Evolutionary conservation across 805 yeast genomes (phyloP), one percentile per base, ranked within the genome.

Genomic region (Kodamaea laetipori): DNA sequence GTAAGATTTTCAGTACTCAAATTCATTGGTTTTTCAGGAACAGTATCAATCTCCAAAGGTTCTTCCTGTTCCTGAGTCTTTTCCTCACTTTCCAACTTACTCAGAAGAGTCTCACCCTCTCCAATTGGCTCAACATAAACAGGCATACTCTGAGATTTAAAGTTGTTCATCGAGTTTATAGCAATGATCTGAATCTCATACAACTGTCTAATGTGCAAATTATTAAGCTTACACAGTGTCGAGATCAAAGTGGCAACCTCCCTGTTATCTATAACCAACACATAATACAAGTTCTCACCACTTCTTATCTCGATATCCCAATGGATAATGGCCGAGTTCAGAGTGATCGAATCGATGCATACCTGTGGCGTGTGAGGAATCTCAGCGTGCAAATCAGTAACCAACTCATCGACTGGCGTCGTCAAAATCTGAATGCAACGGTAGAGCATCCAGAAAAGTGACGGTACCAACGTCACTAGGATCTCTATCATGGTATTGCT

Each of bases 311-410:
- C 63, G 16, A 67, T 57, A 62, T 77, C 82, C 84, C 86, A 81
- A 53, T 79, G 86, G 24, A 81, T 45, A 18, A 69, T 71, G 28
- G 78, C 74, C 19, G 76, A 61, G 6, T 62, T 54, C 26, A 64
- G 60, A 4, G 76, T 69, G 37, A 81, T 73, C 50, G 73, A 71
- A 52, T 80, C 85, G 5, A 81, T 70, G 39, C 82, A 78, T 11
- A 81, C 64, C 36, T 64, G 60, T 2, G 84, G 84, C 6, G 77
- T 66, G 43, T 70, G 74, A 3, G 87, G 87, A 25, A 81, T 75
- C 21, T 74, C 75, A 15, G 80, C 69, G 49, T 73, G 70, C 31
- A 81, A 59, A 25, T 69, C 68, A 40, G 66, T 67, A 24, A 78
- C 67, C 18, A 78, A 61, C 39, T 68, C 70, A 10, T 71, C 75